Evolutionary conservation across 495 filamentous ascomycete species (phyloP).

Genomic region (Aspergillus funiculosus): DNA sequence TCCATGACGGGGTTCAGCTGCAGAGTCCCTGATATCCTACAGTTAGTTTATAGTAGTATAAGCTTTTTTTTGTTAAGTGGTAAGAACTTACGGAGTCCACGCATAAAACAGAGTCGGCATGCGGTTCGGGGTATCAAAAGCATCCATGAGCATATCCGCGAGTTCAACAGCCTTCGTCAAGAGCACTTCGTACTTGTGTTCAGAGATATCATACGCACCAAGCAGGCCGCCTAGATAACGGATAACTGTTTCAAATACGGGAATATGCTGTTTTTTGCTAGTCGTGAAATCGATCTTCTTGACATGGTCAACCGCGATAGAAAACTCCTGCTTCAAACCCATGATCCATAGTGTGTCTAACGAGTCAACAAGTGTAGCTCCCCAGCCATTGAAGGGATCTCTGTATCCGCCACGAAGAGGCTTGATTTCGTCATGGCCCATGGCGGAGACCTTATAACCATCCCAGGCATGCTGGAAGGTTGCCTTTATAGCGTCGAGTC

Average conservation of each 20-base stretch:
- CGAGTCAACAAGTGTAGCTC: conserved; percentile 87
- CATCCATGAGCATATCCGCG: conserved; percentile 80
- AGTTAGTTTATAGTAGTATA: conserved; percentile 2
- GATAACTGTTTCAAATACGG: conserved; percentile 82
- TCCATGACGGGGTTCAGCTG: conserved; percentile 61
- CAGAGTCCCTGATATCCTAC: conserved; percentile 47
- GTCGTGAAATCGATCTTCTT: conserved; percentile 86
- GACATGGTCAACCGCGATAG: conserved; percentile 72
- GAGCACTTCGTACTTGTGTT: conserved; percentile 59
- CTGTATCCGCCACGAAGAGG: conserved; percentile 56
- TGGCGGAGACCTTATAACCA: conserved; percentile 67
- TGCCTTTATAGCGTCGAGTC: conserved; percentile 57
- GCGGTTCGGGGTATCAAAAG: conserved; percentile 94
- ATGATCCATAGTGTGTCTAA: conserved; percentile 96
- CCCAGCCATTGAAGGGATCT: conserved; percentile 91
- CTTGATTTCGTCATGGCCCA: conserved; percentile 71
- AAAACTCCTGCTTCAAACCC: conserved; percentile 83
- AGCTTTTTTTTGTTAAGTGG: conserved; percentile 13
- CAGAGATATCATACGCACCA: conserved; percentile 76
- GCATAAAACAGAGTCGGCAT: conserved; percentile 87
- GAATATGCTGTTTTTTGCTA: conserved; percentile 56
- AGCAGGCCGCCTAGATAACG: conserved; percentile 79
- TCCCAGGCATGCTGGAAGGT: conserved; percentile 70
- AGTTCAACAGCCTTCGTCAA: conserved; percentile 85
- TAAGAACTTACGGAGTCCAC: conserved; percentile 63